A percentile compares a stretch with the other conserved stretches of the same genome.
Evolutionary conservation across 73 alveolate genomes (phyloP).

Genomic region (Stentor roeselii): DNA sequence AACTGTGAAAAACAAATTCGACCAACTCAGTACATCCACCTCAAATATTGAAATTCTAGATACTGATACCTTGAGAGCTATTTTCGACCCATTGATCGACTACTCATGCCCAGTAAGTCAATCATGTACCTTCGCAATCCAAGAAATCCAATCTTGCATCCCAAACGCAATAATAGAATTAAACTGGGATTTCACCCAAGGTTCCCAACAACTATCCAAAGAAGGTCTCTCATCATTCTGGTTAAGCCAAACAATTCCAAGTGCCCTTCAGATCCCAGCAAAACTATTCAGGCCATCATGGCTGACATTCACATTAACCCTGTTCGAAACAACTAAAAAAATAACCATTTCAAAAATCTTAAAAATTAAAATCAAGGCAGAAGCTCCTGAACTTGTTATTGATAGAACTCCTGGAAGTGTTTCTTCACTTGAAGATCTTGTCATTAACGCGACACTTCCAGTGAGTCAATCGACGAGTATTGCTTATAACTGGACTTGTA

Average conservation of each 20-base stretch:
- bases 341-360: background rate
- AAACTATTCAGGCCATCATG: background rate
- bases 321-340: background rate
- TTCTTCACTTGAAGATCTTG: background rate
- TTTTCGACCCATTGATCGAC: background rate
- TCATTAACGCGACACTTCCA: background rate
- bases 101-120: background rate
- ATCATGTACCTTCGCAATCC: background rate
- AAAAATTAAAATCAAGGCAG: background rate
- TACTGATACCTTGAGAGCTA: background rate
- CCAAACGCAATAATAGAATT: background rate
- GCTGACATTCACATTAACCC: background rate
- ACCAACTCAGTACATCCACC: background rate
- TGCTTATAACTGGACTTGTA: background rate
- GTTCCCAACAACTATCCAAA: background rate
- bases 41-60: background rate
- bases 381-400: background rate
- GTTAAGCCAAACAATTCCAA: background rate
- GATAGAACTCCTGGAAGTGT: background rate
- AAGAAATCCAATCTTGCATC: background rate
- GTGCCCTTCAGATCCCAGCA: background rate
- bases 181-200: background rate
- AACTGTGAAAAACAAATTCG: constrained; percentile 16
- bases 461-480: background rate
- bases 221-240: background rate